Conservation (phyloP, 2,329 filamentous ascomycete species). For the Hirsutella rhossiliensis region DNA sequence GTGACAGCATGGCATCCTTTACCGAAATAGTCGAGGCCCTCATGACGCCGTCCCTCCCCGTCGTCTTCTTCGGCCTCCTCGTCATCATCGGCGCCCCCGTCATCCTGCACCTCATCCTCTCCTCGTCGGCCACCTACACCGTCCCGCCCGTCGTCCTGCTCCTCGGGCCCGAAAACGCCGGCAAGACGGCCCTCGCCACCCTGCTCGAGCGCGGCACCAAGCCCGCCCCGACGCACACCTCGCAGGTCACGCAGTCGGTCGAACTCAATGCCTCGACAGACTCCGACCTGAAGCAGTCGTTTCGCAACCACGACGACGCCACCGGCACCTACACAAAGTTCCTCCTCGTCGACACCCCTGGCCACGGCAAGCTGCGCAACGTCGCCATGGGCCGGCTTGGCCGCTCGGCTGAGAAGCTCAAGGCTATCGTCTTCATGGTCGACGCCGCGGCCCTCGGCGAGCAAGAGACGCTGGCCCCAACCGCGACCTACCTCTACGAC, state of each 20-base stretch:
- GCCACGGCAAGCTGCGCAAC: conserved; percentile 84
- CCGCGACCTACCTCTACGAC: conserved; percentile 81
- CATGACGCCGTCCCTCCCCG: conserved; percentile 45
- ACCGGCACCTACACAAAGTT: conserved; percentile 54
- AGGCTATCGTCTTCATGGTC: conserved; percentile 76
- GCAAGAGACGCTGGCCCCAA: conserved; percentile 51
- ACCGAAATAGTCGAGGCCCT: conserved; percentile 35
- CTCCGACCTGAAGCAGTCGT: conserved; percentile 28
- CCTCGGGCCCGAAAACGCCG: conserved; percentile 66
- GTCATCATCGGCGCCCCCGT: conserved; percentile 64
- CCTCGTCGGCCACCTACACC: conserved; percentile 52
- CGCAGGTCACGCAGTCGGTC: conserved; percentile 35
- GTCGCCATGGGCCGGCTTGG: conserved; percentile 44
- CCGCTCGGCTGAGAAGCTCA: conserved; percentile 34
- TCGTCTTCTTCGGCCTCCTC: conserved; percentile 56
- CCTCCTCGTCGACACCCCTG: conserved; percentile 77
- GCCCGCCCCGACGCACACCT: conserved; percentile 40
- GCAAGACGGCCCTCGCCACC: conserved; percentile 83
- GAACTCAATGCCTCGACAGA: conserved; percentile 42
- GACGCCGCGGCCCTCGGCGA: conserved; percentile 62
- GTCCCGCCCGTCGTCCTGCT: conserved; percentile 67
- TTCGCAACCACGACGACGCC: conserved; percentile 43
- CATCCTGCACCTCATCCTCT: conserved; percentile 64
- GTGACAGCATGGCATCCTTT: conserved; percentile 23
- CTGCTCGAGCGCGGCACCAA: conserved; percentile 47